Conservation (phyloP, 2,329 filamentous ascomycete genomes). For the Calycina herbarum region DNA sequence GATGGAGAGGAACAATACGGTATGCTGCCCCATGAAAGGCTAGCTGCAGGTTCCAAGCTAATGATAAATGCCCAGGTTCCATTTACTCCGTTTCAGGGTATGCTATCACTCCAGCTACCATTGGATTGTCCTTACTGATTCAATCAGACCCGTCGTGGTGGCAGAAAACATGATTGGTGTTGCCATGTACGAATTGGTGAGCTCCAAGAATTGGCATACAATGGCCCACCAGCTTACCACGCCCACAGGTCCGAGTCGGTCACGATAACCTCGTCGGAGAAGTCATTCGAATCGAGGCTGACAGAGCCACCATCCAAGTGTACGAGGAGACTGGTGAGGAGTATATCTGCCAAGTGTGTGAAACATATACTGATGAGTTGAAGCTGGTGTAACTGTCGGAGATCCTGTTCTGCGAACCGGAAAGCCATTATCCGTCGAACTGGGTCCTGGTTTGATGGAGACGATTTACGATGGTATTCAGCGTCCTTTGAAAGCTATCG, state of each 20-base stretch:
- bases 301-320: conserved; percentile 96
- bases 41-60: conserved; percentile 24
- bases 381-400: conserved; percentile 91
- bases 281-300: conserved; percentile 94
- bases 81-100: conserved; percentile 72
- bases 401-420: conserved; percentile 88
- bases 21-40: conserved; percentile 35
- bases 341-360: not conserved
- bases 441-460: conserved; percentile 95
- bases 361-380: conserved; percentile 31
- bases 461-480: conserved; percentile 99
- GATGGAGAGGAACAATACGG: conserved; percentile 57
- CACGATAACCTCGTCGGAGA: conserved; percentile 91
- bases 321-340: conserved; percentile 93
- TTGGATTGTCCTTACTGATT: conserved; percentile 12
- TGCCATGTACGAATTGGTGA: conserved; percentile 96
- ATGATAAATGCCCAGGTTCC: conserved; percentile 44
- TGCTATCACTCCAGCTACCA: conserved; percentile 22
- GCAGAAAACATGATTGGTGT: conserved; percentile 98
- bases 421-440: conserved; percentile 95
- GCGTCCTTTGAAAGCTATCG: conserved; percentile 84
- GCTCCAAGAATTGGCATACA: conserved; percentile 10
- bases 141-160: conserved; percentile 79
- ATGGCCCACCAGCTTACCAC: conserved; percentile 46
- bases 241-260: conserved; percentile 77